Base-by-base conservation (phyloP, 306 rosid genomes). In the Castanospermum australe region DNA sequence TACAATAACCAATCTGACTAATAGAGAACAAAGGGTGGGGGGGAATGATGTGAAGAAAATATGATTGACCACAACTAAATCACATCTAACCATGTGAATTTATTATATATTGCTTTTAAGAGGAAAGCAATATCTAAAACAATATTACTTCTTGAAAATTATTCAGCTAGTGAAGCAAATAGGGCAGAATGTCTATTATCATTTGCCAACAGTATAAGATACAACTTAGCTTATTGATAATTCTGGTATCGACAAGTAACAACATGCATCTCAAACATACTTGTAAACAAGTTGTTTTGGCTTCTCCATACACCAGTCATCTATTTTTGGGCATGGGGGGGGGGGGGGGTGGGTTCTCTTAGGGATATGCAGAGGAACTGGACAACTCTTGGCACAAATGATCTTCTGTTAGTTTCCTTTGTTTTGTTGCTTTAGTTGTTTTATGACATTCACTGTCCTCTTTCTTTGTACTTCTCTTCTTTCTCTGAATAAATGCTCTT, bases 251-350 rank as follows among this genome's bases (percentile, higher is more conserved):
- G 8, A 45, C 15, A 7, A 7, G 54, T 9, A 39, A 21, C 63
- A 76, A 64, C 50, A 63, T 63, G 48, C 28, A 64, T 76, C 39
- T 22, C 39, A 63, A 75, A 75, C 71, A 75, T 60, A 30, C 42
- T 45, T 30, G 15, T 61, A 32, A 61, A 75, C 35, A 32, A 33
- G 62, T 42, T 61, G 21, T 61, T 30, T 30, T 47, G 47, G 38
- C 61, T 32, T 18, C 21, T 12, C 60, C 60, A 11, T 56, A 75
- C 0, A 22, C 15, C 21, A 35, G 3, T 17, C 5, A 8, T 42
- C 57, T 41, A 41, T 47, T 10, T 18, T n/a, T n/a, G n/a, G n/a
- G n/a, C n/a, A n/a, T n/a, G n/a, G n/a, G n/a, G n/a, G n/a, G n/a
- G n/a, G n/a, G n/a, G n/a, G 35, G 64, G 30, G 12, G 30, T 50